Percentiles rank a stretch among this genome's conserved stretches.
phyloP scores from a whole-genome alignment of 441 rosid species.

The Syzygium syzygioides region DNA sequence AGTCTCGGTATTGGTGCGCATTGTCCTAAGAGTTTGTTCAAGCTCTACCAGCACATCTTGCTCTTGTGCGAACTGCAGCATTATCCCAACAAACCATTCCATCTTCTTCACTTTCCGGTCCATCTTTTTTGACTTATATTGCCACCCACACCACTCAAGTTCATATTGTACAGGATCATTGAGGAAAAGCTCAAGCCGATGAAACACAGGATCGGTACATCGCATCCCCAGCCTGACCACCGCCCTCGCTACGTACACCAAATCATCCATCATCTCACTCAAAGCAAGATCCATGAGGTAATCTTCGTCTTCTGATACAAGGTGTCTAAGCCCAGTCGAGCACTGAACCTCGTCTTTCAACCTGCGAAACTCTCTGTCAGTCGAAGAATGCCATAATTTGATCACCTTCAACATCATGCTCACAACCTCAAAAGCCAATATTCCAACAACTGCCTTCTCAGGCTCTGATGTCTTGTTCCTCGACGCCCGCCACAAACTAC shows the following conservation, averaged over 20 bases:
- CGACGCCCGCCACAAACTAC: slow-evolving; percentile 31
- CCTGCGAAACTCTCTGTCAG: slow-evolving; percentile 32
- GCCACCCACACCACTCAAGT: slow-evolving; percentile 51
- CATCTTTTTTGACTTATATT: slow-evolving; percentile 59
- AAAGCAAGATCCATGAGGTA: slow-evolving; percentile 52
- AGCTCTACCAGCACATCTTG: slow-evolving; percentile 57
- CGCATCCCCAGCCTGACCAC: slow-evolving; percentile 46
- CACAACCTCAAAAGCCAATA: slow-evolving; percentile 53
- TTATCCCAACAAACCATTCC: slow-evolving; percentile 42
- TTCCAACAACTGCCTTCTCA: slow-evolving; percentile 37
- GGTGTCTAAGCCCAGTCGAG: slow-evolving; percentile 38
- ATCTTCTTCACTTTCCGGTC: slow-evolving; percentile 61
- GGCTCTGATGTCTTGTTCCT: slow-evolving; percentile 27
- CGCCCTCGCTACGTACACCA: slow-evolving; percentile 33
- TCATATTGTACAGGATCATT: slow-evolving; percentile 30
- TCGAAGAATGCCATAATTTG: slow-evolving; percentile 45
- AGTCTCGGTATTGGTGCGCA: slow-evolving; percentile 28
- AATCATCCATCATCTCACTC: slow-evolving; percentile 46
- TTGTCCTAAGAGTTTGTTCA: slow-evolving; percentile 56
- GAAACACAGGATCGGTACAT: slow-evolving; percentile 41
- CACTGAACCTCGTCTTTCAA: slow-evolving; percentile 38
- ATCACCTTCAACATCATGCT: slow-evolving; percentile 48
- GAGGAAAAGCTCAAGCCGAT: slow-evolving; percentile 37
- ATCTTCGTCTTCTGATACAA: slow-evolving; percentile 40
- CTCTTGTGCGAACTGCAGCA: slow-evolving; percentile 48